These are phyloP conservation scores for Brassica napus DNA, from an alignment of 345 rosid genomes.

Conservation along the genomic window Da-Ae NC_063446.1:62639501-62640000, in stretches of 20 bases:
- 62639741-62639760: constrained; percentile 85
- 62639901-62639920: constrained; percentile 7
- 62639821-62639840: constrained; percentile 75
- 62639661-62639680: constrained; percentile 18
- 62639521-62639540: constrained; percentile 57
- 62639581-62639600: constrained; percentile 70
- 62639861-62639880: constrained; percentile 94
- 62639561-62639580: constrained; percentile 71
- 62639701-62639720: background rate
- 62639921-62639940: background rate
- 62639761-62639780: constrained; percentile 64
- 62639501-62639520: constrained; percentile 53
- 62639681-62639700: background rate
- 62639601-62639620: constrained; percentile 88
- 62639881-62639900: constrained; percentile 69
- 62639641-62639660: constrained; percentile 97
- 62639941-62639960: constrained; percentile 5
- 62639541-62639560: constrained; percentile 68
- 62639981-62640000: constrained; percentile 72
- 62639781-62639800: constrained; percentile 84
- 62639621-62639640: constrained; percentile 99
- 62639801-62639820: constrained; percentile 77
- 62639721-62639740: background rate
- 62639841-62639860: constrained; percentile 68
- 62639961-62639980: constrained; percentile 52